Conservation (phyloP, 306 rosid genomes). For the Chamaecrista fasciculata region DNA sequence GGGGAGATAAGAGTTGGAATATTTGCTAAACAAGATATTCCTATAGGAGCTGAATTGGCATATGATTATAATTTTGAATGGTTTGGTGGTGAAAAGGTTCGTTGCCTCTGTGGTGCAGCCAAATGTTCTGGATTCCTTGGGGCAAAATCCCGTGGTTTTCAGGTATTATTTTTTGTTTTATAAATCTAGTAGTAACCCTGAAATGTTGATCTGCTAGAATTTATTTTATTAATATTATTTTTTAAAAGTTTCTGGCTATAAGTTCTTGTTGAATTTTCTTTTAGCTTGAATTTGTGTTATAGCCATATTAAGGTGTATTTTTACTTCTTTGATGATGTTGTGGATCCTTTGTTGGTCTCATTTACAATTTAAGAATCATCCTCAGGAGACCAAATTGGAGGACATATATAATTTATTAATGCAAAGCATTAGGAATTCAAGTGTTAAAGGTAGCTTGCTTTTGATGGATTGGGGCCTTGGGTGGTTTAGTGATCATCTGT, state of each 20-base stretch:
- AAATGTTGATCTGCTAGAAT: background rate
- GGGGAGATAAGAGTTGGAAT: conserved; percentile 97
- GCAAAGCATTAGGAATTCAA: background rate
- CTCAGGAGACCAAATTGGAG: background rate
- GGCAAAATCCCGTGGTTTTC: conserved; percentile 97
- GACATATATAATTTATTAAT: background rate
- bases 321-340: conserved; percentile 2
- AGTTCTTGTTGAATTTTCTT: background rate
- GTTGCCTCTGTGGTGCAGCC: conserved; percentile 91
- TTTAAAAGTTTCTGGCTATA: background rate
- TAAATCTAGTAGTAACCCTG: background rate
- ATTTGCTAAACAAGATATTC: conserved; percentile 85
- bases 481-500: background rate
- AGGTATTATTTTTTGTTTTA: conserved; percentile 56
- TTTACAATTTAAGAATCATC: background rate
- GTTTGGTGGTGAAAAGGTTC: conserved; percentile 96
- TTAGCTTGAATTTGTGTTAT: background rate
- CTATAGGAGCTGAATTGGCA: conserved; percentile 79
- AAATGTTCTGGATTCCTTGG: conserved; percentile 95
- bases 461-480: background rate
- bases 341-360: background rate
- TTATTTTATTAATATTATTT: background rate
- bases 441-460: background rate
- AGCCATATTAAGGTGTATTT: background rate
- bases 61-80: conserved; percentile 96